Conservation (phyloP, 441 rosid genomes). For the Gossypium gossypioides region DNA sequence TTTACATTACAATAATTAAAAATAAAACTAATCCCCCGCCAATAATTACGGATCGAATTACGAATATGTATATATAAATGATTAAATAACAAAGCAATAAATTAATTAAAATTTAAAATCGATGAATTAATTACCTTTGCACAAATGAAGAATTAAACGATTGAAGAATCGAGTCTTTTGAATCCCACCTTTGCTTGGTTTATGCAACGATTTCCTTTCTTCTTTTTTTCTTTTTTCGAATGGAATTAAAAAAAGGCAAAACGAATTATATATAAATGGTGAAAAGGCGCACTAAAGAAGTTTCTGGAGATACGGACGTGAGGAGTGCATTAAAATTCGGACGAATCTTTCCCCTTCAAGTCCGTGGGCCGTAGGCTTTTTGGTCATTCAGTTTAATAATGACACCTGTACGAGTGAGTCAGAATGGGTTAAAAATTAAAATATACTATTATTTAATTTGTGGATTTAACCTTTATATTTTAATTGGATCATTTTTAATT, state of each 20-base stretch:
- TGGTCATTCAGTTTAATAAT: no score
- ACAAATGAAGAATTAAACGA: neutral
- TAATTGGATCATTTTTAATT: no score
- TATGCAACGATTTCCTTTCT: no score
- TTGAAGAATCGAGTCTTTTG: neutral
- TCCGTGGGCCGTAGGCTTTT: slow-evolving; percentile 9
- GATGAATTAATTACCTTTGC: neutral
- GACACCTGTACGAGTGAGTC: no score
- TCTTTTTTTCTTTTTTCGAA: no score
- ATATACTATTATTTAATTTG: no score
- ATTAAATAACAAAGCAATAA: neutral
- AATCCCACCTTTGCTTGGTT: no score
- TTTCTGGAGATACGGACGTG: slow-evolving; percentile 53
- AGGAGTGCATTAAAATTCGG: slow-evolving; percentile 11
- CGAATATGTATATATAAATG: neutral
- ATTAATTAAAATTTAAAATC: neutral
- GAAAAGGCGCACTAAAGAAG: slow-evolving; percentile 25
- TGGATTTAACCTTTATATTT: no score
- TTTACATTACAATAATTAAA: neutral
- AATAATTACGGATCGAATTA: neutral
- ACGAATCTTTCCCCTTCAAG: slow-evolving; percentile 12
- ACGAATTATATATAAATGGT: neutral
- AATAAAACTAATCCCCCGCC: neutral
- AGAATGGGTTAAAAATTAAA: no score
- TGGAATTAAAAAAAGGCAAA: neutral